Evolutionary conservation across 2,329 filamentous ascomycete genomes (phyloP).

Genomic region (Aspergillus texensis): DNA sequence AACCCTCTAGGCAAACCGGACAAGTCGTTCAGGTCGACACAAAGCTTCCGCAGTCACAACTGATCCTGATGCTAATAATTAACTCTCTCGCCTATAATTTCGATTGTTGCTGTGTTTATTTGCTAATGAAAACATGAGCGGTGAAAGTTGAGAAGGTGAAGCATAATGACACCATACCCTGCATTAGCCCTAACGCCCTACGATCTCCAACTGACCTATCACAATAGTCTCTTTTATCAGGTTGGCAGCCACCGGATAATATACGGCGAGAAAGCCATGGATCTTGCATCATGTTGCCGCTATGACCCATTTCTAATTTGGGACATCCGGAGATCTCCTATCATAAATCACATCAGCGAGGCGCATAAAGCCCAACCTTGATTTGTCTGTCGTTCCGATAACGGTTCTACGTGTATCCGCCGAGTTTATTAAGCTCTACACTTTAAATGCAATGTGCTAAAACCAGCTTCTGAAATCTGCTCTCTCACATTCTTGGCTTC

Average conservation of each 20-base stretch:
- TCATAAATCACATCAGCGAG: neutral
- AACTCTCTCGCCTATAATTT: neutral
- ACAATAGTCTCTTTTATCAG: neutral
- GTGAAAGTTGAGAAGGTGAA: slow-evolving; percentile 2
- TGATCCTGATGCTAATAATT: neutral
- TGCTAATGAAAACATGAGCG: neutral
- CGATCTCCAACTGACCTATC: neutral
- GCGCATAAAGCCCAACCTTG: neutral
- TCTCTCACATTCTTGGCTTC: neutral
- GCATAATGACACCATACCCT: slow-evolving; percentile 2
- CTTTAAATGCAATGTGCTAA: neutral
- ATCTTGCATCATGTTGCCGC: neutral
- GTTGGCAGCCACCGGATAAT: neutral
- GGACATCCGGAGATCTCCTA: neutral
- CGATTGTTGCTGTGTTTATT: neutral
- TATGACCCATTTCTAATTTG: slow-evolving; percentile 1
- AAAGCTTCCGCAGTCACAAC: neutral
- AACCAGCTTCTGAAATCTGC: slow-evolving; percentile 2
- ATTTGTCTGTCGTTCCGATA: neutral
- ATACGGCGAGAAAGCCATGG: neutral
- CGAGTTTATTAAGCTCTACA: slow-evolving; percentile 8
- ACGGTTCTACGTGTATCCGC: slow-evolving; percentile 11
- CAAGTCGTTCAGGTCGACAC: neutral
- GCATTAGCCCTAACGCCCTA: slow-evolving; percentile 3
- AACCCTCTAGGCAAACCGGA: too few species aligned